Evolutionary conservation across 805 yeast genomes (phyloP).

Genomic region (Teunomyces aglyptinius): DNA sequence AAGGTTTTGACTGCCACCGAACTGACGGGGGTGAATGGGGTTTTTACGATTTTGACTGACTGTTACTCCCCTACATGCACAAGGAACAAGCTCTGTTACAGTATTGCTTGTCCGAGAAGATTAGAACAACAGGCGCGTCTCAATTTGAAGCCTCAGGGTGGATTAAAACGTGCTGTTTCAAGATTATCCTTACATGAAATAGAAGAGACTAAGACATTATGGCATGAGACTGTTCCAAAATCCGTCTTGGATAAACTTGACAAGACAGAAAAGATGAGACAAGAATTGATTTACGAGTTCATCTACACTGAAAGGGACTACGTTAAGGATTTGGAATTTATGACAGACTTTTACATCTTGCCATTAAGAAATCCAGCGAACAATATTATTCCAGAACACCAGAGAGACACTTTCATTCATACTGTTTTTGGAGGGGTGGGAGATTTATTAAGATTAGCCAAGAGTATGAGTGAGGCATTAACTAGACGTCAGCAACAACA

Average conservation of each 20-base stretch:
- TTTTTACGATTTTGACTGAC: slow-evolving; percentile 86
- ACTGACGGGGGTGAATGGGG: slow-evolving; percentile 70
- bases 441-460: slow-evolving; percentile 81
- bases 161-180: slow-evolving; percentile 72
- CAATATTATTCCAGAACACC: slow-evolving; percentile 81
- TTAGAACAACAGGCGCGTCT: slow-evolving; percentile 93
- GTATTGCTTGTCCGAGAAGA: slow-evolving; percentile 94
- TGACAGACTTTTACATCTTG: slow-evolving; percentile 90
- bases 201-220: slow-evolving; percentile 77
- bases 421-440: slow-evolving; percentile 88
- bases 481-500: slow-evolving; percentile 79
- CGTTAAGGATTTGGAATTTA: slow-evolving; percentile 89
- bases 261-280: slow-evolving; percentile 85
- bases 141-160: slow-evolving; percentile 85
- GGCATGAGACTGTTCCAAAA: slow-evolving; percentile 91
- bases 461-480: slow-evolving; percentile 83
- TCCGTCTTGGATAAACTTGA: slow-evolving; percentile 74
- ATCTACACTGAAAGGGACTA: slow-evolving; percentile 93
- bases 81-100: slow-evolving; percentile 81
- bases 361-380: slow-evolving; percentile 74
- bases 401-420: slow-evolving; percentile 86
- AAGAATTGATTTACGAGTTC: slow-evolving; percentile 92
- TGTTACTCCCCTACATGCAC: slow-evolving; percentile 98
- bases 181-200: slow-evolving; percentile 63
- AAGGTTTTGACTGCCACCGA: slow-evolving; percentile 12